Percentiles rank a stretch among this genome's conserved stretches.
These are phyloP conservation scores for Haemoproteus tartakovskyi DNA, from an alignment of 169 alveolate species.

Conservation along the genomic window DNA sequence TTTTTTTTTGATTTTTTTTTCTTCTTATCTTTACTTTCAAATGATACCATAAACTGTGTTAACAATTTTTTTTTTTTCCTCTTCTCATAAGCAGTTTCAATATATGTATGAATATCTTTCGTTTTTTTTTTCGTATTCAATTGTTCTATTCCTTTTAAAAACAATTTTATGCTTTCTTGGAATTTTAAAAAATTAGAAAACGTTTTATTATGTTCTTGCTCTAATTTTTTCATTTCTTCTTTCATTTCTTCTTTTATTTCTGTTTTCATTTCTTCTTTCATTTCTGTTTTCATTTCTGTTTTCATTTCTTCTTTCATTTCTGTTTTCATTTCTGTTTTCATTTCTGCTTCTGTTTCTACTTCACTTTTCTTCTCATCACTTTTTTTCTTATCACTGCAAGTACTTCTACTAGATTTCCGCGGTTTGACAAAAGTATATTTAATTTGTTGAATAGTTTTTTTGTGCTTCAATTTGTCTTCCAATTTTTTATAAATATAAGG, in stretches of 20 bases:
- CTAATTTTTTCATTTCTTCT: not conserved
- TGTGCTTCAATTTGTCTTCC: conserved; percentile 3
- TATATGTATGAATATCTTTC: not conserved
- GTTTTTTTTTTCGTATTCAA: not conserved
- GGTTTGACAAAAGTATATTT: too few species aligned
- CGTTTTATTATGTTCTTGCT: not conserved
- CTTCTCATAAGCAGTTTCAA: too few species aligned
- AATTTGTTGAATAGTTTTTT: too few species aligned
- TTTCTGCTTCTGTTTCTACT: not conserved
- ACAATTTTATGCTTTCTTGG: conserved; percentile 24
- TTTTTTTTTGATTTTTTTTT: too few species aligned
- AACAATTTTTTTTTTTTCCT: too few species aligned
- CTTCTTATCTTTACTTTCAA: too few species aligned
- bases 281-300: not conserved
- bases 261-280: not conserved
- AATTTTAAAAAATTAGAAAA: conserved; percentile 15
- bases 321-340: not conserved
- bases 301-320: not conserved
- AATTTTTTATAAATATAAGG: conserved; percentile 25
- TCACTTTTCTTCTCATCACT: too few species aligned
- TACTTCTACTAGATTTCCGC: too few species aligned
- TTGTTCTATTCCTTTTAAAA: conserved; percentile 21
- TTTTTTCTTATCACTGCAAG: too few species aligned
- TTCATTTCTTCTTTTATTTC: not conserved
- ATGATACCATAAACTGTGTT: too few species aligned